Conservation (phyloP, 1,284 basidiomycete genomes). For the Schizophyllum commune region DNA sequence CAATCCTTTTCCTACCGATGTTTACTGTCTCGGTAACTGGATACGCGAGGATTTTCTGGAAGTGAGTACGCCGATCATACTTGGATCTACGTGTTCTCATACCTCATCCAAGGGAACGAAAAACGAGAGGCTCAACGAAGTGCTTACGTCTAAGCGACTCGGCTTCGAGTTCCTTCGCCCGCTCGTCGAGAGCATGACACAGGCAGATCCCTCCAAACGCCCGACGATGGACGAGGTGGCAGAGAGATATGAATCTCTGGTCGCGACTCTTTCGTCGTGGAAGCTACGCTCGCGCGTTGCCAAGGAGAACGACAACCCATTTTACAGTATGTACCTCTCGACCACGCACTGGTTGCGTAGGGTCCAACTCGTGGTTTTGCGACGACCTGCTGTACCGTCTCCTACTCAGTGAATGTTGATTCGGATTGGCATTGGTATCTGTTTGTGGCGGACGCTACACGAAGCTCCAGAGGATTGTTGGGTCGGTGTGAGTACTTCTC, state of each 20-base stretch:
- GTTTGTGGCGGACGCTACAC: no score
- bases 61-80: neutral
- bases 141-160: neutral
- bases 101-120: no score
- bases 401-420: no score
- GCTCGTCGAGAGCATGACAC: constrained; percentile 5
- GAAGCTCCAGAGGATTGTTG: no score
- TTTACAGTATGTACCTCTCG: neutral
- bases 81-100: neutral
- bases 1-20: constrained; percentile 5
- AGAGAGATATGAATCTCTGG: constrained; percentile 7
- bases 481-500: no score
- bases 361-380: neutral
- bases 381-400: neutral
- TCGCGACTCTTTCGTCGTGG: constrained; percentile 6
- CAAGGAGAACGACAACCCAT: neutral
- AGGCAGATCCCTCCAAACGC: constrained; percentile 3
- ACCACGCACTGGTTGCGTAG: neutral
- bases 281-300: constrained; percentile 16
- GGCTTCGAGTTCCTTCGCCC: constrained; percentile 5
- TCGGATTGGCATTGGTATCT: no score
- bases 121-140: neutral
- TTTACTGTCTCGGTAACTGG: constrained; percentile 3
- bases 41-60: neutral
- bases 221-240: constrained; percentile 8